Evolutionary conservation across 202 grass and related monocot genomes (phyloP).

Genomic region (Dendrocalamus latiflorus): DNA sequence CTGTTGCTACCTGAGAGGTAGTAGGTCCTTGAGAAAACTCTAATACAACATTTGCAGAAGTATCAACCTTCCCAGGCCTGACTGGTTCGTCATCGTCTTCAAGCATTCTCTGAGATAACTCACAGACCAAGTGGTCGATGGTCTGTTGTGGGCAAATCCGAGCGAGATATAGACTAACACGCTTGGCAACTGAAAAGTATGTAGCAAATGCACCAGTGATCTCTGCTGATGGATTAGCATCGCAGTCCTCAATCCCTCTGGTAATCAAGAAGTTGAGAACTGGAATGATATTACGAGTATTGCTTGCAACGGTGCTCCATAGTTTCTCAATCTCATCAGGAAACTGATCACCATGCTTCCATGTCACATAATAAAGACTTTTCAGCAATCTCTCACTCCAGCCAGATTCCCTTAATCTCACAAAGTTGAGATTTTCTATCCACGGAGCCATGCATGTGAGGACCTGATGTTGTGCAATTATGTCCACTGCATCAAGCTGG

Average conservation of each 20-base stretch:
- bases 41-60: too few species aligned
- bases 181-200: slow-evolving; percentile 93
- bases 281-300: slow-evolving; percentile 91
- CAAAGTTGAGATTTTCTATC: too few species aligned
- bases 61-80: too few species aligned
- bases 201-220: slow-evolving; percentile 95
- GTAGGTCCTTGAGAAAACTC: too few species aligned
- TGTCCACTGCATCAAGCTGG: too few species aligned
- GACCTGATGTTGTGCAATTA: too few species aligned
- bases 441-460: too few species aligned
- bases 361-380: slow-evolving; percentile 98
- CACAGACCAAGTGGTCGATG: slow-evolving; percentile 94
- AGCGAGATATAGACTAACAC: slow-evolving; percentile 96
- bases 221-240: slow-evolving; percentile 95
- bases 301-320: slow-evolving; percentile 95
- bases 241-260: slow-evolving; percentile 92
- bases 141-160: slow-evolving; percentile 94
- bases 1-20: slow-evolving; percentile 59
- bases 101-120: too few species aligned
- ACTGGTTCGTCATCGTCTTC: too few species aligned
- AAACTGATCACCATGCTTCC: slow-evolving; percentile 96
- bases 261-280: slow-evolving; percentile 97
- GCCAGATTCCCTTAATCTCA: too few species aligned
- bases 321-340: slow-evolving; percentile 99
- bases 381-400: too few species aligned